phyloP scores from a whole-genome alignment of 1,284 basidiomycete species.

The Leccinum laetum region DNA sequence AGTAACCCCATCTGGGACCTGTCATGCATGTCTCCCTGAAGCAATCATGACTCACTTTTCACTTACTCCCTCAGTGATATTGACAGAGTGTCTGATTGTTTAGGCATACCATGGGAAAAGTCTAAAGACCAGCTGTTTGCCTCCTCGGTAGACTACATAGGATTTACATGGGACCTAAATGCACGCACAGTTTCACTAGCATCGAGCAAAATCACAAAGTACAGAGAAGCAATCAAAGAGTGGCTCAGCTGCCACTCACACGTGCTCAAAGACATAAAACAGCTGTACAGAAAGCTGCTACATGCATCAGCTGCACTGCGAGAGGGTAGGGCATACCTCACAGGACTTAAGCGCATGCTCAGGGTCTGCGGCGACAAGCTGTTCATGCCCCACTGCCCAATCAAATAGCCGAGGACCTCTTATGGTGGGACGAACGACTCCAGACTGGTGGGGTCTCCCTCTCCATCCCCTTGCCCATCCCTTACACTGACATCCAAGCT shows the following conservation, averaged over 20 bases:
- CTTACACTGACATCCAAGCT: not conserved
- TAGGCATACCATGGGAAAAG: not conserved
- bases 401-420: not conserved
- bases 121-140: not conserved
- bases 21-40: not conserved
- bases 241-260: not conserved
- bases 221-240: not conserved
- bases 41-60: not conserved
- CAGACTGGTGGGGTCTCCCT: not conserved
- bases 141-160: not conserved
- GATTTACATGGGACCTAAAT: not conserved
- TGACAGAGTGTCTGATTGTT: not conserved
- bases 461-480: too few species aligned
- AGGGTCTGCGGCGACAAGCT: not conserved
- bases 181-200: not conserved
- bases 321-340: constrained; percentile 1
- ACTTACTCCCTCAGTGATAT: not conserved
- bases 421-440: constrained; percentile 7
- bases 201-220: not conserved
- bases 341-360: constrained; percentile 12
- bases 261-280: not conserved
- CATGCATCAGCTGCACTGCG: not conserved
- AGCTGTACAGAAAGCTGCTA: constrained; percentile 14
- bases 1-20: not conserved
- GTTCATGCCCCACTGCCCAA: constrained; percentile 3